Evolutionary conservation across 2,329 filamentous ascomycete genomes (phyloP).

Genomic region (Sporothrix globosa): DNA sequence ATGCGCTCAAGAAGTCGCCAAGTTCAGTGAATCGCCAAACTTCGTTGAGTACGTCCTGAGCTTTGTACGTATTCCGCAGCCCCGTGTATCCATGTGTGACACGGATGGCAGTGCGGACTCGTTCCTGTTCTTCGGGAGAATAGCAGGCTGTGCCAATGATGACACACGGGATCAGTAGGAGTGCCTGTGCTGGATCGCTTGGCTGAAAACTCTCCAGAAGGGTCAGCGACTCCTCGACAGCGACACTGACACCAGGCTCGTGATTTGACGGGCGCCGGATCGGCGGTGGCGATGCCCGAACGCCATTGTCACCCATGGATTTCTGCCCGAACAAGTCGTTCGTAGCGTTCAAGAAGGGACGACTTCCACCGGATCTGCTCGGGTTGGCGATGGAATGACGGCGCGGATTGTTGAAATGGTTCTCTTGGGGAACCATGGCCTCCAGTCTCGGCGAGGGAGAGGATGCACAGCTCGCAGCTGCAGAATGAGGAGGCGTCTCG

Average conservation of each 20-base stretch:
- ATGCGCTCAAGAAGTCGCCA: slow-evolving; percentile 61
- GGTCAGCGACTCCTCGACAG: slow-evolving; percentile 60
- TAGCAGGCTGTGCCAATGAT: slow-evolving; percentile 65
- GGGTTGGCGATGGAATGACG: slow-evolving; percentile 40
- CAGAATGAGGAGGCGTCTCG: slow-evolving; percentile 42
- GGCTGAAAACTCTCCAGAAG: slow-evolving; percentile 60
- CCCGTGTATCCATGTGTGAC: slow-evolving; percentile 62
- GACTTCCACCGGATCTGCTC: slow-evolving; percentile 26
- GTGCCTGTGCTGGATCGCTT: slow-evolving; percentile 61
- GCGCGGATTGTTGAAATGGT: slow-evolving; percentile 30
- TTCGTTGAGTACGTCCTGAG: slow-evolving; percentile 58
- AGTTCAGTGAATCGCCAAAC: slow-evolving; percentile 63
- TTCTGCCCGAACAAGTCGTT: slow-evolving; percentile 30
- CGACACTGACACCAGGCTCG: slow-evolving; percentile 56
- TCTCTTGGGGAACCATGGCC: slow-evolving; percentile 16
- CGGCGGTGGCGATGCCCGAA: slow-evolving; percentile 50
- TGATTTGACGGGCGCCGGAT: slow-evolving; percentile 53
- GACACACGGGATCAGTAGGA: slow-evolving; percentile 63
- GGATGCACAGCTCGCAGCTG: slow-evolving; percentile 44
- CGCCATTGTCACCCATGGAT: slow-evolving; percentile 20
- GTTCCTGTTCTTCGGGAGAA: slow-evolving; percentile 54
- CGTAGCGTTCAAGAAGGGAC: slow-evolving; percentile 32
- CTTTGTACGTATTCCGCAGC: slow-evolving; percentile 60
- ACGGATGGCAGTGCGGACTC: slow-evolving; percentile 54
- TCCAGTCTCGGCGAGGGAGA: slow-evolving; percentile 40